phyloP scores from a whole-genome alignment of 805 yeast genomes.

The Hanseniaspora valbyensis region DNA sequence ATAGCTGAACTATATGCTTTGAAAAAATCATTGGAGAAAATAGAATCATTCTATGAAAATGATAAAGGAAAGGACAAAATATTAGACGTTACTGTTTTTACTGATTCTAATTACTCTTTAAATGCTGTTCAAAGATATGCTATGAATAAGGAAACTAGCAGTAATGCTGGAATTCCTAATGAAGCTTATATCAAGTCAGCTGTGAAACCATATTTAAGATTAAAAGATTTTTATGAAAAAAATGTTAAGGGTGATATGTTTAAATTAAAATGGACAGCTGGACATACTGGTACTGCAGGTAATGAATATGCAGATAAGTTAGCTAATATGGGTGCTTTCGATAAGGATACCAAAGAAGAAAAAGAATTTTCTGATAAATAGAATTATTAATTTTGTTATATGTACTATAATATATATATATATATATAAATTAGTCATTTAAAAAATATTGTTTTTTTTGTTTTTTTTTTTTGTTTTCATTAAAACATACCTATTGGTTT shows the following conservation, averaged over 20 bases:
- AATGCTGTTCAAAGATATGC: conserved; percentile 40
- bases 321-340: conserved; percentile 53
- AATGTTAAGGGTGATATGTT: conserved; percentile 30
- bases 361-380: no score
- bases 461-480: conserved; percentile 15
- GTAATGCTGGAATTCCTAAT: conserved; percentile 23
- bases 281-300: conserved; percentile 60
- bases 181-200: conserved; percentile 26
- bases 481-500: conserved; percentile 54
- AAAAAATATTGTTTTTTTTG: no score
- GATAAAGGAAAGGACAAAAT: conserved; percentile 24
- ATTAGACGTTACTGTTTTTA: conserved; percentile 31
- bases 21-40: conserved; percentile 39
- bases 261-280: conserved; percentile 50
- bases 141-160: conserved; percentile 33
- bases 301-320: conserved; percentile 67
- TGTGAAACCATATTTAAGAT: conserved; percentile 35
- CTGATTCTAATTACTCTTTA: conserved; percentile 66
- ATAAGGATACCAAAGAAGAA: background rate
- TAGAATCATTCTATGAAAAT: conserved; percentile 24
- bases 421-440: background rate
- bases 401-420: background rate
- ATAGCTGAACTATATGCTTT: conserved; percentile 71
- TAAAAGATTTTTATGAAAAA: conserved; percentile 32
- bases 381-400: no score